Evolutionary conservation across 164 flowering plant genomes (phyloP), one percentile per base, ranked within the genome.

Genomic region (Euptelea pleiosperma): DNA sequence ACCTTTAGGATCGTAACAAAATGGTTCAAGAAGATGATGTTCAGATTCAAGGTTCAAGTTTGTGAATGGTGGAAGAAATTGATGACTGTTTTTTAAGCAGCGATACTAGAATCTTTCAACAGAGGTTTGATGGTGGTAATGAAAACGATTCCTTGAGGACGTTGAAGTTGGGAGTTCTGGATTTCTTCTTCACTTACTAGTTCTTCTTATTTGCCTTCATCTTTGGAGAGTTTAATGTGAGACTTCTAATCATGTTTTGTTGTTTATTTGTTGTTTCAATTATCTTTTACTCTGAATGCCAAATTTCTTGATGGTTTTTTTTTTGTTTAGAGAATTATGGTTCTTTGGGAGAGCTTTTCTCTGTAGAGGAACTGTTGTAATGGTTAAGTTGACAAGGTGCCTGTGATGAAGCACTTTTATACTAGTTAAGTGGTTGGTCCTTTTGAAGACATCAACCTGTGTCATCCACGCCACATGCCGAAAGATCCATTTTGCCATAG

Each of bases 151-250:
- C 43, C 49, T 55, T 46, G 60, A 40, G 43, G 70, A 41, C 2
- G n/a, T 41, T 34, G 72, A 44, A 51, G 44, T 46, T 37, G 52
- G 54, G 35, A 48, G 61, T 71, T 46, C 50, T 15, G 37, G 36
- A 33, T 57, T 56, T n/a, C n/a, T n/a, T n/a, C n/a, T n/a, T n/a
- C n/a, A n/a, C n/a, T 37, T 25, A 67, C 49, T 57, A 25, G 30
- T 18, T 31, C 58, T 36, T 41, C 61, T 33, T 15, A 35, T 36
- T 12, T n/a, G 3, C 66, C 75, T 31, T 70, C 80, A 5, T 80
- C 76, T 46, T 77, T 85, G 22, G 85, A 77, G 46, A 64, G 81
- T 73, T 72, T 75, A 69, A 35, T 62, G 87, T 77, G 76, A 79
- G 86, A 55, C 8, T 70, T 65, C 58, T 65, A 14, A 68, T 41